phyloP scores from a whole-genome alignment of 73 alveolate genomes.

The Breviolum minutum region DNA sequence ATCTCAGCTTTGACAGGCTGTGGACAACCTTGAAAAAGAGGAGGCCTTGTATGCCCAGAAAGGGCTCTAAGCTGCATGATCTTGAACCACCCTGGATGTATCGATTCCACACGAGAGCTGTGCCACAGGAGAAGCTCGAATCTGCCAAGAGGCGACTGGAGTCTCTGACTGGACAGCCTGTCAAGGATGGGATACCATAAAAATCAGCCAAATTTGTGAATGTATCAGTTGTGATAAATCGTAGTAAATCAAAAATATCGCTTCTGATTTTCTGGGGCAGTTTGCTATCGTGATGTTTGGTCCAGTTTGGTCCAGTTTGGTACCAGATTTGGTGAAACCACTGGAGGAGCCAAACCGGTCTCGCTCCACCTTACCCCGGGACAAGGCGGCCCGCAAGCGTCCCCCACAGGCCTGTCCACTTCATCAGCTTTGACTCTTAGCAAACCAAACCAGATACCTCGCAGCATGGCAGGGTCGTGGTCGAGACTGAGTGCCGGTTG shows the following conservation, averaged over 20 bases:
- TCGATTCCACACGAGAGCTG: not conserved
- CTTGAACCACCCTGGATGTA: too few relatives aligned
- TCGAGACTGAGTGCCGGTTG: conserved; percentile 25
- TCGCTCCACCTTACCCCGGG: conserved; percentile 22
- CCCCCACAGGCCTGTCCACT: not conserved
- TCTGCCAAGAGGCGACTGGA: conserved; percentile 50
- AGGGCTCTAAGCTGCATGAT: too few relatives aligned
- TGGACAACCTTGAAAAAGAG: conserved; percentile 42
- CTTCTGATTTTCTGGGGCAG: not conserved
- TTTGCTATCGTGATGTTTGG: not conserved
- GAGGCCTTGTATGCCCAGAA: not conserved
- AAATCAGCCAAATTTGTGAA: too few relatives aligned
- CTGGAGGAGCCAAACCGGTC: conserved; percentile 26
- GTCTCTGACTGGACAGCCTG: conserved; percentile 60
- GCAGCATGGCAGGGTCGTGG: not conserved
- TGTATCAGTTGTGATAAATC: too few relatives aligned
- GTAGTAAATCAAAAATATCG: not conserved
- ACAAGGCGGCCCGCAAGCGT: not conserved
- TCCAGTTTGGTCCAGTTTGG: not conserved
- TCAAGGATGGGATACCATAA: not conserved
- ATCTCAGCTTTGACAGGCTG: not conserved
- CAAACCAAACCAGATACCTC: too few relatives aligned
- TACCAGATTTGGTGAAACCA: too few relatives aligned
- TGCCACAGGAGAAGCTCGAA: conserved; percentile 28
- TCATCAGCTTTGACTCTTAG: too few relatives aligned